Evolutionary conservation across 192 early-diverging fungal genomes (phyloP).

Genomic region (Podila verticillata): DNA sequence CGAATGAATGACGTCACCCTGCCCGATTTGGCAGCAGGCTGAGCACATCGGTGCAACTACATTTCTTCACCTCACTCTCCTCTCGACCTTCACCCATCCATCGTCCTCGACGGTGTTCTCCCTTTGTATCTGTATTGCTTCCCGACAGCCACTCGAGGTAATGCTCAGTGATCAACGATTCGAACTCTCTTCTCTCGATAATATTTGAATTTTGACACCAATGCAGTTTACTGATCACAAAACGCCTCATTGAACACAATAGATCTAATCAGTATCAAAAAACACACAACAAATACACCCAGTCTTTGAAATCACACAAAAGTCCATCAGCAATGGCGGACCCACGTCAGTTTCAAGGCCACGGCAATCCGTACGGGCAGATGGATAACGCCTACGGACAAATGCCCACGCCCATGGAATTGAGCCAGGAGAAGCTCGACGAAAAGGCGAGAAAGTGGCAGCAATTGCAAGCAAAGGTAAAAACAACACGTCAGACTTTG

Average conservation of each 20-base stretch:
- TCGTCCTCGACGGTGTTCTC: no score
- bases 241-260: neutral
- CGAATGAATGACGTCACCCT: no score
- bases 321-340: conserved; percentile 34
- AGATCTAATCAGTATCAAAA: neutral
- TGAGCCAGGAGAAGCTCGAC: conserved; percentile 64
- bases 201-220: no score
- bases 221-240: no score
- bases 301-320: neutral
- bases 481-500: neutral
- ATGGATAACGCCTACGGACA: conserved; percentile 23
- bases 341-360: conserved; percentile 32
- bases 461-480: conserved; percentile 80
- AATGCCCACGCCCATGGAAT: conserved; percentile 48
- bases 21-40: no score
- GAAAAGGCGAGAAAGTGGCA: conserved; percentile 94
- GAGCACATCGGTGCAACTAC: no score
- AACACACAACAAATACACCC: neutral
- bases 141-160: no score
- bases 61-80: conserved; percentile 5
- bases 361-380: conserved; percentile 36
- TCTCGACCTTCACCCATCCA: no score
- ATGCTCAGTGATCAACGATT: no score
- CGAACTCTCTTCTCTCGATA: no score
- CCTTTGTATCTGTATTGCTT: no score